These are phyloP conservation scores for Silene latifolia DNA, from an alignment of 148 eudicot genomes.

Conservation along the genomic window DNA sequence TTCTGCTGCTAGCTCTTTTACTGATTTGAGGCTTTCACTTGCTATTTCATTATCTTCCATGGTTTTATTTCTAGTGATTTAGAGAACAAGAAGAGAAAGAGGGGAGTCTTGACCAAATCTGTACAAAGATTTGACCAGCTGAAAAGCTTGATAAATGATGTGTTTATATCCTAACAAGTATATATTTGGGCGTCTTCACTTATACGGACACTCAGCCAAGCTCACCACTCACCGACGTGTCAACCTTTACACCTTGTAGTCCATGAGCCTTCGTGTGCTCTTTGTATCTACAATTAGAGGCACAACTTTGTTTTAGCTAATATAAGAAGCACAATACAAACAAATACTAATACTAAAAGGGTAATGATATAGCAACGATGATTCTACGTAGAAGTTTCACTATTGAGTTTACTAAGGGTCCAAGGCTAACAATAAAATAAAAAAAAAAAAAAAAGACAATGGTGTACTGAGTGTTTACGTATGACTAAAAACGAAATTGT, in stretches of 20 bases:
- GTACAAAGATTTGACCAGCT: background rate
- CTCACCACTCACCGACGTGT: background rate
- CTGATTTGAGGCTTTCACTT: slow-evolving; percentile 28
- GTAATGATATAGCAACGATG: too few species aligned
- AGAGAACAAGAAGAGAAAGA: background rate
- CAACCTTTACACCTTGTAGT: background rate
- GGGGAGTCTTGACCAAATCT: background rate
- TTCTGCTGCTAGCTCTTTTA: slow-evolving; percentile 64
- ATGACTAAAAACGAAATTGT: too few species aligned
- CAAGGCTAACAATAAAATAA: too few species aligned
- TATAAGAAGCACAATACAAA: background rate
- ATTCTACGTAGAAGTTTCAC: background rate
- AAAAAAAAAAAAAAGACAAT: too few species aligned
- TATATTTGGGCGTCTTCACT: background rate
- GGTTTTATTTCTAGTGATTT: background rate
- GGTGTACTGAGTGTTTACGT: too few species aligned
- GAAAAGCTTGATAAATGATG: background rate
- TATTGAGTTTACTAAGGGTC: background rate
- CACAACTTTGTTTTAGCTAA: background rate
- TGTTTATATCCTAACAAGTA: background rate
- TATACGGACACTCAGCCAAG: background rate
- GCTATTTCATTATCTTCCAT: slow-evolving; percentile 41
- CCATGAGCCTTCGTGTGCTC: background rate
- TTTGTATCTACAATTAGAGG: background rate
- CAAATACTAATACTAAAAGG: background rate